A percentile compares a stretch with the other conserved stretches of the same genome.
Conservation (phyloP, 345 rosid species). For the Atalantia buxifolia region DNA sequence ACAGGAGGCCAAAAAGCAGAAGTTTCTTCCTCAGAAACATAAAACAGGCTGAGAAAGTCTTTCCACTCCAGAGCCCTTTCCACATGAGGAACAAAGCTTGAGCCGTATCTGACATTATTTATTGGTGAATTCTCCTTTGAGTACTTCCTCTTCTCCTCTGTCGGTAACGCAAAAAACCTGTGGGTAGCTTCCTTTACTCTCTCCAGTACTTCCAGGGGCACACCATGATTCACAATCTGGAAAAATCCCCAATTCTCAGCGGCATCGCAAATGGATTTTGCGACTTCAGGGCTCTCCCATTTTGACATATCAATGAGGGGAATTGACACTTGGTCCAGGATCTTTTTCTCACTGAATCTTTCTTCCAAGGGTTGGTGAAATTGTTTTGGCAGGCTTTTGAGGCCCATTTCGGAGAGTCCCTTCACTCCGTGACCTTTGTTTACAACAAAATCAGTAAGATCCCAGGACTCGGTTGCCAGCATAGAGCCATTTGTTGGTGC, state of each 20-base stretch:
- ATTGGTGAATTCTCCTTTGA: constrained; percentile 32
- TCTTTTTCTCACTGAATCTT: constrained; percentile 24
- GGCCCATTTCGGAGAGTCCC: constrained; percentile 49
- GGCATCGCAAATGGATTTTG: constrained; percentile 40
- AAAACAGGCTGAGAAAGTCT: constrained; percentile 53
- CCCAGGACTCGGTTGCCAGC: constrained; percentile 14
- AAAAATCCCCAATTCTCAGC: constrained; percentile 54
- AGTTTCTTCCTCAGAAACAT: constrained; percentile 42
- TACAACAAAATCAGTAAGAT: constrained; percentile 38
- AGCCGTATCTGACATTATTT: constrained; percentile 31
- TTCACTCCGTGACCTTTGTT: constrained; percentile 49
- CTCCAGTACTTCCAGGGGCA: constrained; percentile 38
- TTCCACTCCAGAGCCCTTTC: constrained; percentile 57
- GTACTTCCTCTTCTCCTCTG: constrained; percentile 34
- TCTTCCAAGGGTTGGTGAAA: constrained; percentile 44
- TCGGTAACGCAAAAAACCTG: constrained; percentile 38
- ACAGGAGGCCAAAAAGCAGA: constrained; percentile 40
- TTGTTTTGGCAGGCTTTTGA: constrained; percentile 37
- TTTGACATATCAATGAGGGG: constrained; percentile 46
- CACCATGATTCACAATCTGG: constrained; percentile 50
- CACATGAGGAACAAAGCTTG: constrained; percentile 38
- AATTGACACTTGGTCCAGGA: constrained; percentile 30
- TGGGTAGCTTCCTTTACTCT: constrained; percentile 39
- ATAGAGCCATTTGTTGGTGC: no score
- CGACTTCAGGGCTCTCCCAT: constrained; percentile 28